Percentiles rank a stretch among this genome's conserved stretches.
phyloP scores from a whole-genome alignment of 2,329 filamentous ascomycete genomes.

The Colletotrichum sansevieriae region DNA sequence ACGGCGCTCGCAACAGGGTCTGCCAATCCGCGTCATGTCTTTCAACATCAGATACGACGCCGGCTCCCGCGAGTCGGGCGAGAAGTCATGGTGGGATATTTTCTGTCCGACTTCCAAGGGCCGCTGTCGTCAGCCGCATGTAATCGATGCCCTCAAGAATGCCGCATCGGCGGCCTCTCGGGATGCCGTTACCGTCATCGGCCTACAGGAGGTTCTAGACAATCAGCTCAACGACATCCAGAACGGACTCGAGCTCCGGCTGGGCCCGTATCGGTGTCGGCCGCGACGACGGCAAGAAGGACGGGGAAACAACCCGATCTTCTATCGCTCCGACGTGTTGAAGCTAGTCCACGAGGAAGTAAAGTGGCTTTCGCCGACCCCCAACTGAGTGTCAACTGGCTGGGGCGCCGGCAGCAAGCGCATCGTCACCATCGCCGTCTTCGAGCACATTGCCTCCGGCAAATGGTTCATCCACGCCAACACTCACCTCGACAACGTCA shows the following conservation, averaged over 20 bases:
- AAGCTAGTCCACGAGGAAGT: slow-evolving; percentile 64
- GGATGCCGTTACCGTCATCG: slow-evolving; percentile 64
- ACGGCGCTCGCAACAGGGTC: slow-evolving; percentile 20
- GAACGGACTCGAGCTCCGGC: slow-evolving; percentile 56
- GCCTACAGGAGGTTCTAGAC: slow-evolving; percentile 77
- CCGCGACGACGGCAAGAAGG: slow-evolving; percentile 66
- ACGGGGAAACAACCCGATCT: slow-evolving; percentile 76
- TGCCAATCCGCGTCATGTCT: slow-evolving; percentile 68
- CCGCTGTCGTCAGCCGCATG: slow-evolving; percentile 63
- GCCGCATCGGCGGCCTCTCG: slow-evolving; percentile 61
- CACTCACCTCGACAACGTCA: slow-evolving; percentile 67
- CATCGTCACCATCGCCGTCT: slow-evolving; percentile 61
- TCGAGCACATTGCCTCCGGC: slow-evolving; percentile 56
- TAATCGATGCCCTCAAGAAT: slow-evolving; percentile 69
- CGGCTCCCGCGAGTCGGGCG: slow-evolving; percentile 61
- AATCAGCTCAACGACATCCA: slow-evolving; percentile 72
- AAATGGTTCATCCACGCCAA: slow-evolving; percentile 59
- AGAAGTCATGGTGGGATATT: slow-evolving; percentile 68
- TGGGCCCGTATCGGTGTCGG: slow-evolving; percentile 67
- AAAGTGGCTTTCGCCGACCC: slow-evolving; percentile 74
- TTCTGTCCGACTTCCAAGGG: slow-evolving; percentile 26
- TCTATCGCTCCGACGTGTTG: slow-evolving; percentile 70
- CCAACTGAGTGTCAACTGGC: slow-evolving; percentile 66
- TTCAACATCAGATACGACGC: slow-evolving; percentile 79
- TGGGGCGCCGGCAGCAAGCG: slow-evolving; percentile 64